Conservation (phyloP, 495 filamentous ascomycete genomes). For the Xanthoparmelia taractica region DNA sequence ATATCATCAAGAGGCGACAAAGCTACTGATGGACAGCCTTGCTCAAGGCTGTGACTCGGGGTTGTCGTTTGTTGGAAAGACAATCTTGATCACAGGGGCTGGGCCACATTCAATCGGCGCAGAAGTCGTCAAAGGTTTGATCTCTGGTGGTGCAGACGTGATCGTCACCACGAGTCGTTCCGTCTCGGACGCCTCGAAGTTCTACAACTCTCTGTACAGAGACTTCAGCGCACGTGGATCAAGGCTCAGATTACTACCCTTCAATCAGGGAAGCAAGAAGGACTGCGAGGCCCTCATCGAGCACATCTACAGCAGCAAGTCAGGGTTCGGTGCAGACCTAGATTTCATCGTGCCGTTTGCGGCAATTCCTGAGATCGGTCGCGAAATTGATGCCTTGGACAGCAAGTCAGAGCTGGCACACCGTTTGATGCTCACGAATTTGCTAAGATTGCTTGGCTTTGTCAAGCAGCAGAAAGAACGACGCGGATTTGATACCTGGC, state of each 20-base stretch:
- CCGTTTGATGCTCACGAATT: constrained; percentile 26
- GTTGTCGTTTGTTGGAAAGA: constrained; percentile 14
- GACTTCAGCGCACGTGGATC: constrained; percentile 88
- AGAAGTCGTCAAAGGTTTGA: constrained; percentile 19
- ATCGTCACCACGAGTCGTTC: constrained; percentile 59
- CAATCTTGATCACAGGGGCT: constrained; percentile 28
- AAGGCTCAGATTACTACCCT: constrained; percentile 41
- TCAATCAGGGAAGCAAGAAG: constrained; percentile 31
- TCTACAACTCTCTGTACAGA: constrained; percentile 98
- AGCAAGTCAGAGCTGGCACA: constrained; percentile 24
- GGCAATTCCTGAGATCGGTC: constrained; percentile 23
- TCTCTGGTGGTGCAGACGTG: constrained; percentile 27
- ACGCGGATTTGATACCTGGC: constrained; percentile 23
- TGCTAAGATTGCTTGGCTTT: constrained; percentile 22
- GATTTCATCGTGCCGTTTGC: constrained; percentile 29
- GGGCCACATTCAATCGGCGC: constrained; percentile 27
- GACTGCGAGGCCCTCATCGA: constrained; percentile 25
- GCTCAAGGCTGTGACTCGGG: background rate
- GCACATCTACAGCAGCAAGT: constrained; percentile 16
- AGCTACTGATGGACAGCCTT: background rate
- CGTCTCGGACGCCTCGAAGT: constrained; percentile 94
- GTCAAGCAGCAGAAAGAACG: background rate
- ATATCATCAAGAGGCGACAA: too few species aligned
- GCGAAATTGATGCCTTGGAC: constrained; percentile 26
- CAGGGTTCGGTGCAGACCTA: too few species aligned